Conservation (phyloP, 2,329 filamentous ascomycete genomes). For the Diaporthe sp. region DNA sequence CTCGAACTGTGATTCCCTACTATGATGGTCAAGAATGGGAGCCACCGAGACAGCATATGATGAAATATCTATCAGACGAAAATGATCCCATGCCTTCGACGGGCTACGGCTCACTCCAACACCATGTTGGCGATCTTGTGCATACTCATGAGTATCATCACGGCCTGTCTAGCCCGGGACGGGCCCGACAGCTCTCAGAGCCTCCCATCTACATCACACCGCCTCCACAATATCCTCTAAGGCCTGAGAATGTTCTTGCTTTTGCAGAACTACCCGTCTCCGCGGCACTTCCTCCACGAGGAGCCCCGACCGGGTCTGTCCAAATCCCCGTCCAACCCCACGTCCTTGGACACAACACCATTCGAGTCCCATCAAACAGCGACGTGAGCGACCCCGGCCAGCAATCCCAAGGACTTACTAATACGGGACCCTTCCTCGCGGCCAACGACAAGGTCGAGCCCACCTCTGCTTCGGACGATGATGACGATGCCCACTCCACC, state of each 20-base stretch:
- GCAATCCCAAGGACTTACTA: not conserved
- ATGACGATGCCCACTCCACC: not conserved
- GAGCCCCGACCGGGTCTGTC: not conserved
- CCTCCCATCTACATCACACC: conserved; percentile 1
- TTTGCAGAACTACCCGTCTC: not conserved
- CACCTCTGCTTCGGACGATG: not conserved
- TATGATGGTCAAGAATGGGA: not conserved
- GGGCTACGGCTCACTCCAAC: not conserved
- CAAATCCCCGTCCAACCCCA: not conserved
- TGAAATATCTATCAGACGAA: not conserved
- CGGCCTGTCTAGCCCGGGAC: not conserved
- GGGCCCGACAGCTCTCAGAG: not conserved
- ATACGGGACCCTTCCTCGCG: too few relatives aligned
- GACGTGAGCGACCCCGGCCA: not conserved
- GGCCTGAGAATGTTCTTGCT: not conserved
- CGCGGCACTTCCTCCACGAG: not conserved
- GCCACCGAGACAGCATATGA: not conserved
- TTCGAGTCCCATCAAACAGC: conserved; percentile 6
- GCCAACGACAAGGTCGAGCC: not conserved
- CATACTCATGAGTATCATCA: not conserved
- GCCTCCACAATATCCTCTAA: not conserved
- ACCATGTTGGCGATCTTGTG: not conserved
- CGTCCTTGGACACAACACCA: not conserved
- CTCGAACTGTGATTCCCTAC: conserved; percentile 25
- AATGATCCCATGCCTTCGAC: not conserved